Conservation (phyloP, 176 grass and related monocot genomes). For the Panicum miliaceum region DNA sequence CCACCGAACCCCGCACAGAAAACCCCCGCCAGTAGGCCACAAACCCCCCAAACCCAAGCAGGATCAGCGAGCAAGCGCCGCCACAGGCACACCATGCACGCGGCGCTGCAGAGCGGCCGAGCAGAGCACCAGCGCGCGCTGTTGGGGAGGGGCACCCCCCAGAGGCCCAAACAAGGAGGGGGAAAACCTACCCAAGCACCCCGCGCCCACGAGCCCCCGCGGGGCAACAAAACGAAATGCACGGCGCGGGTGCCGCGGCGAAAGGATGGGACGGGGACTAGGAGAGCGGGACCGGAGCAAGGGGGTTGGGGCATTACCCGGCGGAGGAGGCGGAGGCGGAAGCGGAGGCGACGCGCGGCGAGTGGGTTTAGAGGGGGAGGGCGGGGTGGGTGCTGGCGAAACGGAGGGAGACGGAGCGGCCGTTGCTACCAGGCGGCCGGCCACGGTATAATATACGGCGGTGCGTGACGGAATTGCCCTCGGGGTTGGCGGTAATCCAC, state of each 20-base stretch:
- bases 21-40: neutral
- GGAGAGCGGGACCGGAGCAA: neutral
- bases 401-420: neutral
- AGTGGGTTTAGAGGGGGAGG: neutral
- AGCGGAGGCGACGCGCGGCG: neutral
- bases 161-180: no score
- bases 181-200: neutral
- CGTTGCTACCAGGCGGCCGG: neutral
- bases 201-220: neutral
- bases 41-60: neutral
- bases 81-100: neutral
- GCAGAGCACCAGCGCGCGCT: neutral
- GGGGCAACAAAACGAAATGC: neutral
- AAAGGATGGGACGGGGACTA: no score
- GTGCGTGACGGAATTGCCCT: neutral
- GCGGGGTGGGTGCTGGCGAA: neutral
- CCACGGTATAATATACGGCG: neutral
- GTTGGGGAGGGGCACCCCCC: no score
- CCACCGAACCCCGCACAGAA: neutral
- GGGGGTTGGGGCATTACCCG: conserved; percentile 29
- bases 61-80: neutral
- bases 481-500: neutral
- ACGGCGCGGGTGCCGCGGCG: neutral
- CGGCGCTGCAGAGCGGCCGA: neutral
- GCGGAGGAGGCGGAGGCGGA: neutral